Base-by-base conservation (phyloP, 2,329 filamentous ascomycete genomes). In the Penicillium sp. region DNA sequence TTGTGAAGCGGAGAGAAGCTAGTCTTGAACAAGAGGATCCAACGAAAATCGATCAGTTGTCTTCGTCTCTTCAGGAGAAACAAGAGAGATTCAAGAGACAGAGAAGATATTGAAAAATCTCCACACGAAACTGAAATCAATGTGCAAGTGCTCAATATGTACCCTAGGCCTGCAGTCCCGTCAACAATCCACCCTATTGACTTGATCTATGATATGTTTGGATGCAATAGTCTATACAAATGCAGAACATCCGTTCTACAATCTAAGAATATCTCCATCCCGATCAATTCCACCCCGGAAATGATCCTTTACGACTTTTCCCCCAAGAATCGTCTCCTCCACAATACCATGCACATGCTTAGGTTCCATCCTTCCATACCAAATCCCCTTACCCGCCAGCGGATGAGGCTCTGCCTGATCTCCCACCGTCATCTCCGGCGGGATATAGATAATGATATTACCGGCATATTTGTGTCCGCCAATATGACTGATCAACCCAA, bases 401-500 rank as follows among this genome's bases (percentile, higher is more conserved):
- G 71, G 68, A 52, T 70, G 67, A 47, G 53, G 48, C n/a, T 49
- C 52, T 21, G 56, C 57, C 16, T 54, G 56, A 28, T 41, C 42
- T n/a, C 54, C 57, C 12, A 60, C 43, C 33, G 49, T 66, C 63
- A 73, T 66, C 13, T 60, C 61, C 1, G 69, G 68, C 2, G 73
- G 72, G 10, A 75, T 82, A 71, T 97, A 97, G 0, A 97, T 78
- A 76, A 97, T 89, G 61, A 96, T 85, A 67, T 97, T 97, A 38
- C 93, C 93, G 34, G 87, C 88, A 76, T 94, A 97, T 77, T 96
- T 96, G 77, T 97, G 93, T 0, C 93, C 93, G 21, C 93, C 93
- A 13, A 96, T 87, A 68, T 97, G 93, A 60, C 86, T 93, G 65
- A 96, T 75, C 44, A 70, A 60, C 5, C 70, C 75, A 49, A 77